phyloP scores from a whole-genome alignment of 257 asterid species.

The Leonotis leonurus region DNA sequence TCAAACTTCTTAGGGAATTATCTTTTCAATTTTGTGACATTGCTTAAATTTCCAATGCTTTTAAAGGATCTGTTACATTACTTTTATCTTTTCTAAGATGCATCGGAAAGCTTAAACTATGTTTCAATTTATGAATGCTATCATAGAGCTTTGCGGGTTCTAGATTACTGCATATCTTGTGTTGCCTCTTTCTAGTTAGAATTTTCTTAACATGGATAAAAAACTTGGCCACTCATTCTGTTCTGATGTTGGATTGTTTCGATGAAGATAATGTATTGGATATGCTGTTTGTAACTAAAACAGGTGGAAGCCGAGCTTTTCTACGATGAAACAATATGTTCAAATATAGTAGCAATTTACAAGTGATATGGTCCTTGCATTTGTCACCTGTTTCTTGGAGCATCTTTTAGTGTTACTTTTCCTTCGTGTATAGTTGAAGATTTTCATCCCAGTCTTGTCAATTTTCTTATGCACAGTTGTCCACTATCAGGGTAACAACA shows the following conservation, averaged over 20 bases:
- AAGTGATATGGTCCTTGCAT: too few species aligned
- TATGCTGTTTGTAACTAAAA: background rate
- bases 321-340: too few species aligned
- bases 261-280: background rate
- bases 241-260: background rate
- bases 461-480: too few species aligned
- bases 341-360: too few species aligned
- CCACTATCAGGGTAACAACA: too few species aligned
- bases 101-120: background rate
- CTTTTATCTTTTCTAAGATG: conserved; percentile 12
- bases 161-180: background rate
- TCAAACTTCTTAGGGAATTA: conserved; percentile 19
- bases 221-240: background rate
- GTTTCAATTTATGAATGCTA: background rate
- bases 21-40: conserved; percentile 26
- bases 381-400: too few species aligned
- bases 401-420: too few species aligned
- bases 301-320: background rate
- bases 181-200: background rate
- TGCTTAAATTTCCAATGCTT: conserved; percentile 20
- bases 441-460: too few species aligned
- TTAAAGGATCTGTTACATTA: conserved; percentile 17
- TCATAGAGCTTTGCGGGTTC: background rate
- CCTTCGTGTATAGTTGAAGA: too few species aligned
- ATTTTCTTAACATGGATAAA: too few species aligned